A percentile compares a stretch with the other conserved stretches of the same genome.
Conservation (phyloP, 768 basidiomycete genomes). For the Tubosaeta sp. region DNA sequence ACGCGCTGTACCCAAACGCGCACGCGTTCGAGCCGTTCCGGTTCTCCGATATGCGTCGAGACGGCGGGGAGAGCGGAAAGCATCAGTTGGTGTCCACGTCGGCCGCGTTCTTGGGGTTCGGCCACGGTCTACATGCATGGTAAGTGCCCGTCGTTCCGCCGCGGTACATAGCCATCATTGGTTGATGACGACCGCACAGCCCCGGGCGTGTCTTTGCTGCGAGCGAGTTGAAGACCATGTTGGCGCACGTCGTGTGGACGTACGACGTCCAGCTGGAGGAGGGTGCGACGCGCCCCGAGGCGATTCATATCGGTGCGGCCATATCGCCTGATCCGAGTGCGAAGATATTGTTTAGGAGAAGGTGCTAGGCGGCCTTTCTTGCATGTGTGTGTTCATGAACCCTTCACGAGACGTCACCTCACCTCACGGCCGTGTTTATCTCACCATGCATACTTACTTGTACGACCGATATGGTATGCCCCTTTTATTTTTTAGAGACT, state of each 20-base stretch:
- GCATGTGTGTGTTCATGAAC: too few relatives aligned
- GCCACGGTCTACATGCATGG: slow-evolving; percentile 23
- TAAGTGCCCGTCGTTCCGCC: background rate
- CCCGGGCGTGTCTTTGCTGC: slow-evolving; percentile 38
- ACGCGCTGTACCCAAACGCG: background rate
- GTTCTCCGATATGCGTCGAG: background rate
- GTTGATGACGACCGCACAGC: background rate
- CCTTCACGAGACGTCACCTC: too few relatives aligned
- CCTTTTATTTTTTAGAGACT: too few relatives aligned
- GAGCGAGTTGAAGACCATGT: slow-evolving; percentile 41
- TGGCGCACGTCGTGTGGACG: slow-evolving; percentile 38
- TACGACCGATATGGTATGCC: too few relatives aligned
- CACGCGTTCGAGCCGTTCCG: background rate
- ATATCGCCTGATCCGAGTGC: background rate
- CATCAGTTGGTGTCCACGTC: slow-evolving; percentile 33
- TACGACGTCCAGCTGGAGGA: slow-evolving; percentile 9
- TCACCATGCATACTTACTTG: too few relatives aligned
- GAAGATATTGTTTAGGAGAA: slow-evolving; percentile 5
- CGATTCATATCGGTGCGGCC: background rate
- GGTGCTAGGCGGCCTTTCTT: background rate
- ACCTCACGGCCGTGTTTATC: too few relatives aligned
- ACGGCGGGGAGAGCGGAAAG: slow-evolving; percentile 9
- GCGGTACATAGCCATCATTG: too few relatives aligned
- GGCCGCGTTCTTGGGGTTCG: slow-evolving; percentile 35
- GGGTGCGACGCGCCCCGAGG: background rate